Conservation (phyloP, 2,329 filamentous ascomycete genomes). For the Fusarium lateritium region DNA sequence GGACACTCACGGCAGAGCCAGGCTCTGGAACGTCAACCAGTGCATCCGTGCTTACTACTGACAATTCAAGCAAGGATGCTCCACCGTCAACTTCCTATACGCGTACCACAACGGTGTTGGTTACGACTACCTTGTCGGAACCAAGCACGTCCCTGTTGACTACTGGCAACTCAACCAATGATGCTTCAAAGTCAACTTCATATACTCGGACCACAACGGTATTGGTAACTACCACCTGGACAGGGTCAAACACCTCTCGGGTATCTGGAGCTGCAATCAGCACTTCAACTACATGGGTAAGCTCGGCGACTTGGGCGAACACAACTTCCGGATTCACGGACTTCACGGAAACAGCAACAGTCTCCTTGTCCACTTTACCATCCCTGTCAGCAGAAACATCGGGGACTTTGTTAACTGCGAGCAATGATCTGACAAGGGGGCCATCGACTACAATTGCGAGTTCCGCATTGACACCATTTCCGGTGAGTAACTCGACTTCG, state of each 20-base stretch:
- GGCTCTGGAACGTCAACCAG: constrained; percentile 6
- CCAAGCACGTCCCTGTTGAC: constrained; percentile 25
- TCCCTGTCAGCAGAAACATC: constrained; percentile 4
- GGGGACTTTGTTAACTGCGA: constrained; percentile 3
- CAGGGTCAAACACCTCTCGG: constrained; percentile 28
- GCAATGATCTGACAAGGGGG: constrained; percentile 22
- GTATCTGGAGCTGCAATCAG: constrained; percentile 31
- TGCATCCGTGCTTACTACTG: constrained; percentile 17
- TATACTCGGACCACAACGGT: constrained; percentile 25
- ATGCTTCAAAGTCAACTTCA: constrained; percentile 15
- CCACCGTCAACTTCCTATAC: constrained; percentile 21
- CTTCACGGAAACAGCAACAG: constrained; percentile 17
- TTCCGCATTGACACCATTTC: constrained; percentile 23
- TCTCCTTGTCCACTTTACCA: constrained; percentile 21
- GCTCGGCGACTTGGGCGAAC: constrained; percentile 34
- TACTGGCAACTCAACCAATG: constrained; percentile 31
- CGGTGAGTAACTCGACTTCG: constrained; percentile 38
- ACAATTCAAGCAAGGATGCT: constrained; percentile 35
- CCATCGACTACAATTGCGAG: constrained; percentile 18
- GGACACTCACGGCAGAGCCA: constrained; percentile 23
- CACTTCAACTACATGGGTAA: constrained; percentile 11
- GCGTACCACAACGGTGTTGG: constrained; percentile 14
- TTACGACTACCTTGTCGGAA: constrained; percentile 7
- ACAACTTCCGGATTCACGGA: constrained; percentile 23
- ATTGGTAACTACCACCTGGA: constrained; percentile 15